phyloP scores from a whole-genome alignment of 2,329 filamentous ascomycete species.

The Lomentospora prolificans region DNA sequence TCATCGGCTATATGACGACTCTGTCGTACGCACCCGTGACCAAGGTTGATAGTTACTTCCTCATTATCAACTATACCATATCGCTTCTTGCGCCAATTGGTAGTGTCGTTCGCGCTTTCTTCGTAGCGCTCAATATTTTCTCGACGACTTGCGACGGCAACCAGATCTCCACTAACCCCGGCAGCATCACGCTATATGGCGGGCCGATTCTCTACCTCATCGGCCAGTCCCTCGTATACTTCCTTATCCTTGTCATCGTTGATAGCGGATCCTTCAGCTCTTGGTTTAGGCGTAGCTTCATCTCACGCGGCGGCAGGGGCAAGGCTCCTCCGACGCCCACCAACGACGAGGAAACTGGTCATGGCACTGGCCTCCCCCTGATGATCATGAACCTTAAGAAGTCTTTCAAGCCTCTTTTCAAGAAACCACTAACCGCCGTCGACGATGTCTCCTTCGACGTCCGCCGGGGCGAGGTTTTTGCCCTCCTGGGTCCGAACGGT shows the following conservation, averaged over 20 bases:
- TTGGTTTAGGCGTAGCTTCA: constrained; percentile 32
- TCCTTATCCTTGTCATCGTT: constrained; percentile 65
- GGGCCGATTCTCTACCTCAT: constrained; percentile 78
- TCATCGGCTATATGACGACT: constrained; percentile 61
- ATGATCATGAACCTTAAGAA: constrained; percentile 76
- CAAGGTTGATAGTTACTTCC: constrained; percentile 55
- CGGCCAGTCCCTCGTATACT: constrained; percentile 61
- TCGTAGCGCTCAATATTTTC: constrained; percentile 75
- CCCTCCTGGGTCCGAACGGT: constrained; percentile 80
- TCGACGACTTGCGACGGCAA: constrained; percentile 63
- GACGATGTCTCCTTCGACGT: constrained; percentile 82
- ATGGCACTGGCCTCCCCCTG: constrained; percentile 61
- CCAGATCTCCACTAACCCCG: constrained; percentile 56
- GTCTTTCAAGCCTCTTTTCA: constrained; percentile 44
- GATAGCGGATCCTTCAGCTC: constrained; percentile 64
- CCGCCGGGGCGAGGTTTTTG: constrained; percentile 72
- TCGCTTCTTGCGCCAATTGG: constrained; percentile 67
- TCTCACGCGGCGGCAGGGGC: constrained; percentile 22
- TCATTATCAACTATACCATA: constrained; percentile 66
- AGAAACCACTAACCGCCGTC: constrained; percentile 62
- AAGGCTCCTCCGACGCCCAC: constrained; percentile 12
- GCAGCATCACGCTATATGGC: constrained; percentile 64
- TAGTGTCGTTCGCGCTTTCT: constrained; percentile 63
- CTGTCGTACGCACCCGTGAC: constrained; percentile 65
- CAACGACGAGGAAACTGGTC: constrained; percentile 50